These are phyloP conservation scores for Xylaria flabelliformis DNA, from an alignment of 495 filamentous ascomycete species.

Conservation along the genomic window DNA sequence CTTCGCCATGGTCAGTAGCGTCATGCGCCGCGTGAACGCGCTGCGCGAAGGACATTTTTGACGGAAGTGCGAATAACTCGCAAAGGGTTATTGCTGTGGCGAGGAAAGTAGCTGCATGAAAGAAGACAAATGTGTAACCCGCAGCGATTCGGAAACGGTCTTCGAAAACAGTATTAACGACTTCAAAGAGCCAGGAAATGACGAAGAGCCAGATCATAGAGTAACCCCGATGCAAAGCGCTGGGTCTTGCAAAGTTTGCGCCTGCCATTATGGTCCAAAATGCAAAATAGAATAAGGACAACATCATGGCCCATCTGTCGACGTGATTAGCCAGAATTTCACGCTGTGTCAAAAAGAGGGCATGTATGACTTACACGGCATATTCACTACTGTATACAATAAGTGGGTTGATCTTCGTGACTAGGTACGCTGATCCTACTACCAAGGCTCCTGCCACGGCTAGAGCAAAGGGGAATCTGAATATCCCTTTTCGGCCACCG, in stretches of 20 bases:
- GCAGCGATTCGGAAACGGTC: slow-evolving; percentile 73
- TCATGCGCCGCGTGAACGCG: slow-evolving; percentile 56
- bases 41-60: slow-evolving; percentile 68
- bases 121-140: slow-evolving; percentile 84
- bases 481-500: slow-evolving; percentile 79
- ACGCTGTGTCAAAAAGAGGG: not conserved
- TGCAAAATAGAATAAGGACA: slow-evolving; percentile 78
- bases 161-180: slow-evolving; percentile 74
- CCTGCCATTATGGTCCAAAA: slow-evolving; percentile 87
- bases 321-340: slow-evolving; percentile 32
- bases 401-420: slow-evolving; percentile 82
- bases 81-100: slow-evolving; percentile 73
- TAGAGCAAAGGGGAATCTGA: slow-evolving; percentile 82
- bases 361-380: slow-evolving; percentile 62
- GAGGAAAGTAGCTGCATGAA: slow-evolving; percentile 76
- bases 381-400: slow-evolving; percentile 88
- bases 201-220: slow-evolving; percentile 82
- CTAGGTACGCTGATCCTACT: slow-evolving; percentile 75
- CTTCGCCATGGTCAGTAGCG: slow-evolving; percentile 23
- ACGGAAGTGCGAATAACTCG: slow-evolving; percentile 81
- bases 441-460: slow-evolving; percentile 70
- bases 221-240: slow-evolving; percentile 83
- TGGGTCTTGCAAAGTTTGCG: slow-evolving; percentile 82
- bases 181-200: slow-evolving; percentile 72
- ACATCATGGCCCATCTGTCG: slow-evolving; percentile 78